Base-by-base conservation (phyloP, 2,329 filamentous ascomycete species). In the Hypomyces perniciosus region DNA sequence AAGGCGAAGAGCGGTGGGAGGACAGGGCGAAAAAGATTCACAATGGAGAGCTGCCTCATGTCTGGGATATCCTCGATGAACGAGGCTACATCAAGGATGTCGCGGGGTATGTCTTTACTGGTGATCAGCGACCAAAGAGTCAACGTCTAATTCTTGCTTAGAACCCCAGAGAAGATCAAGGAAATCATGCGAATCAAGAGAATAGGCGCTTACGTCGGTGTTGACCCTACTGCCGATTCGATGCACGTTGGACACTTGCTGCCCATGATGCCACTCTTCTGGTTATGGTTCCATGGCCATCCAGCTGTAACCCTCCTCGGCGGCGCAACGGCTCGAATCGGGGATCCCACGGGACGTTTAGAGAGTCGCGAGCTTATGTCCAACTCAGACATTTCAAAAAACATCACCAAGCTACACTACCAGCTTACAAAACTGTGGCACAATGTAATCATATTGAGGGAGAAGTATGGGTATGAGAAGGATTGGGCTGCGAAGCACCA, bases 261-360 rank as follows among this genome's bases (percentile, higher is more conserved):
- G 10, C 86, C 89, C 26, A 74, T 92, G 49, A 93, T 93, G 88
- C 81, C 86, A 12, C 73, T 92, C 27, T 90, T 90, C 70, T 92
- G 88, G 85, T 79, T 91, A 73, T 90, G 89, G 70, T 74, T 90
- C 57, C 76, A 90, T 63, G 88, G 89, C 27, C 84, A 85, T 65
- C 74, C 79, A 31, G 77, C 84, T 28, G 73, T 87, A 45, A 84
- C 80, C 37, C 72, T 93, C 50, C 65, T 90, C 51, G 87, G 87
- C 43, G 85, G 86, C 59, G 84, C 86, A 10, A 95, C 89, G 4
- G 85, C 84, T 38, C 83, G 84, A 60, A 81, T 93, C 46, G 89
- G 89, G 44, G 89, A 93, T 60, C 89, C 89, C 1, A 88, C 83
- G 3, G 88, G 78, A 54, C 79, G 89, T 35, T 71, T 86, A 10